Evolutionary conservation across 192 early-diverging fungal genomes (phyloP).

Genomic region (Dissophora ornata): DNA sequence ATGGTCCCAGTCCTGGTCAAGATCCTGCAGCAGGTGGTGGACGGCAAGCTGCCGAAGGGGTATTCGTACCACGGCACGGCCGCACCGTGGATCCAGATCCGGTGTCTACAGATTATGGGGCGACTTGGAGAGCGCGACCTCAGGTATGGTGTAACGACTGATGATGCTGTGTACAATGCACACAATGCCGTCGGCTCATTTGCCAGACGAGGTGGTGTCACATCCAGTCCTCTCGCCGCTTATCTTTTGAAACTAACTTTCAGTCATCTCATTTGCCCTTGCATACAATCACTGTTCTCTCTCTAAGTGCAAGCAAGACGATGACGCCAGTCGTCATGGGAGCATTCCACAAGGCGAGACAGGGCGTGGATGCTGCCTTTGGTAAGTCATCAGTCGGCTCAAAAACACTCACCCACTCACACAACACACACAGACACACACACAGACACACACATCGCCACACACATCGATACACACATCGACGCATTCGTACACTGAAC

Average conservation of each 20-base stretch:
- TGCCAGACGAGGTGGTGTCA: too few species aligned
- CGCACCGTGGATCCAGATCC: slow-evolving; percentile 67
- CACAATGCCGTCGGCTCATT: too few species aligned
- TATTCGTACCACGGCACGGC: slow-evolving; percentile 65
- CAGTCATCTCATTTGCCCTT: too few species aligned
- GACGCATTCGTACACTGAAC: too few species aligned
- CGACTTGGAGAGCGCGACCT: slow-evolving; percentile 45
- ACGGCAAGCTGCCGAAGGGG: slow-evolving; percentile 56
- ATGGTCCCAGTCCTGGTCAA: slow-evolving; percentile 50
- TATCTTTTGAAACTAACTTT: not conserved
- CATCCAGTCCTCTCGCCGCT: not conserved
- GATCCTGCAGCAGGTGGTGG: slow-evolving; percentile 60
- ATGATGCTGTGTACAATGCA: too few species aligned
- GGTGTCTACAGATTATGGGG: slow-evolving; percentile 58
- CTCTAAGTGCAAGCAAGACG: slow-evolving; percentile 49
- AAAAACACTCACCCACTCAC: too few species aligned
- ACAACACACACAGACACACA: too few species aligned
- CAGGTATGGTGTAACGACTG: slow-evolving; percentile 19
- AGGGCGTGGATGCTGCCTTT: slow-evolving; percentile 50
- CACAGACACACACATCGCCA: too few species aligned
- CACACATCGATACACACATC: too few species aligned
- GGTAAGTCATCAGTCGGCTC: slow-evolving; percentile 35
- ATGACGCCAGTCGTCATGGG: slow-evolving; percentile 49
- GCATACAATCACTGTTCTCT: too few species aligned
- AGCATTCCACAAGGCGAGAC: slow-evolving; percentile 47